These are phyloP conservation scores for Penicillium sp. DNA, from an alignment of 2,329 filamentous ascomycete genomes.

Conservation along the genomic window DNA sequence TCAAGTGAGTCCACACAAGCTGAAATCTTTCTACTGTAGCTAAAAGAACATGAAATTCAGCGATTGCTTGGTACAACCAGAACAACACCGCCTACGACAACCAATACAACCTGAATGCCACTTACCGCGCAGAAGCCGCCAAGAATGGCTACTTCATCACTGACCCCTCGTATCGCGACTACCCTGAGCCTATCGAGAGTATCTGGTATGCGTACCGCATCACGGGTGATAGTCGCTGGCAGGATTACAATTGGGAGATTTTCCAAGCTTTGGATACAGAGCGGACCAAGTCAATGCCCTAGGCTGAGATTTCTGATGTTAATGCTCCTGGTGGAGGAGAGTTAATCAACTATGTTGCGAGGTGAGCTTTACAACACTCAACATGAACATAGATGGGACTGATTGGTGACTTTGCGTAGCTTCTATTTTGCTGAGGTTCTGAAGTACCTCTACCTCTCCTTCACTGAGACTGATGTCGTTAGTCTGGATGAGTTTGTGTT, in stretches of 20 bases:
- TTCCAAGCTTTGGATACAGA: conserved; percentile 14
- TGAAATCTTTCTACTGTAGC: not conserved
- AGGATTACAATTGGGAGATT: conserved; percentile 23
- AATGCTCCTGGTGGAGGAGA: conserved; percentile 13
- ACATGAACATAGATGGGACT: not conserved
- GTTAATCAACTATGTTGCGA: conserved; percentile 13
- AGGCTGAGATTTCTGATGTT: conserved; percentile 16
- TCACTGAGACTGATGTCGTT: conserved; percentile 57
- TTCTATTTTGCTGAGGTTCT: conserved; percentile 56
- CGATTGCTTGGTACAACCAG: conserved; percentile 17
- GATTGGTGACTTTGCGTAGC: not conserved
- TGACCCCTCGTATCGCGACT: conserved; percentile 16
- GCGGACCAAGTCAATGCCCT: conserved; percentile 13
- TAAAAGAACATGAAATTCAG: conserved; percentile 9
- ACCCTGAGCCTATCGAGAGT: conserved; percentile 20
- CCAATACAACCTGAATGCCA: conserved; percentile 10
- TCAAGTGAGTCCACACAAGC: conserved; percentile 4
- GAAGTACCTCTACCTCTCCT: conserved; percentile 66
- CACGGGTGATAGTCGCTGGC: conserved; percentile 17
- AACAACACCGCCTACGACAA: conserved; percentile 16
- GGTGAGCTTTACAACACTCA: not conserved
- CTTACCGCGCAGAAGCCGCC: conserved; percentile 12
- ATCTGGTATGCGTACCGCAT: conserved; percentile 21
- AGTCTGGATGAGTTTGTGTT: conserved; percentile 66
- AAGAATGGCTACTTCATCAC: conserved; percentile 20